Conservation (phyloP, 2,329 filamentous ascomycete genomes). For the Metarhizium guizhouense region DNA sequence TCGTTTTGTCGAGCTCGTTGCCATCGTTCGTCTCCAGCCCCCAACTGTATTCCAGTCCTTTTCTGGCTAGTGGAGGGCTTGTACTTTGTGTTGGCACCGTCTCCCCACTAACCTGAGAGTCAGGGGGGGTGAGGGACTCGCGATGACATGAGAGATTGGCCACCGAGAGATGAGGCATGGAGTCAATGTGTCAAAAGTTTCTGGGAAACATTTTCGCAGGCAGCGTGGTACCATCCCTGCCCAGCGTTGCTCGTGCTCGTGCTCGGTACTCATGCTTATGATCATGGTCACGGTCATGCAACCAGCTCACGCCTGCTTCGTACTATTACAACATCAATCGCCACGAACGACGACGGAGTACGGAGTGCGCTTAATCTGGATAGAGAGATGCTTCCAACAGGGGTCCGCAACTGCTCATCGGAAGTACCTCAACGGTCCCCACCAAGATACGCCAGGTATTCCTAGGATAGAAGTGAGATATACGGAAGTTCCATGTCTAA, state of each 20-base stretch:
- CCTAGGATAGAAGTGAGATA: constrained; percentile 9
- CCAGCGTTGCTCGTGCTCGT: background rate
- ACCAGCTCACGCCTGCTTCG: constrained; percentile 1
- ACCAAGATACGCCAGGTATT: constrained; percentile 8
- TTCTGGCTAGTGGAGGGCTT: constrained; percentile 1
- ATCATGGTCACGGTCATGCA: constrained; percentile 7
- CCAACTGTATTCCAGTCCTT: constrained; percentile 1
- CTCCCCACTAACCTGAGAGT: constrained; percentile 2
- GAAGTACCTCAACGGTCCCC: constrained; percentile 10
- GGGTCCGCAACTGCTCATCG: constrained; percentile 10
- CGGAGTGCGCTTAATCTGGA: constrained; percentile 4
- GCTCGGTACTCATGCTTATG: background rate
- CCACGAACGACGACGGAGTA: constrained; percentile 9
- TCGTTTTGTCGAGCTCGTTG: constrained; percentile 1
- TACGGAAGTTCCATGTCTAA: constrained; percentile 7
- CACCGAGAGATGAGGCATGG: constrained; percentile 3
- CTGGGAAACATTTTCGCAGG: constrained; percentile 7
- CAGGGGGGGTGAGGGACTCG: constrained; percentile 6
- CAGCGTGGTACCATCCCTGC: constrained; percentile 9
- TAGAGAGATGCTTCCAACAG: constrained; percentile 7
- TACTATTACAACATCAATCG: constrained; percentile 6
- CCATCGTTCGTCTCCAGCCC: constrained; percentile 1
- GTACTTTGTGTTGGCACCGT: constrained; percentile 2
- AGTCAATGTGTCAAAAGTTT: constrained; percentile 7
- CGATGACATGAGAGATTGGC: constrained; percentile 5